Evolutionary conservation across 495 filamentous ascomycete genomes (phyloP).

Genomic region (Penicillium simplicissimum): DNA sequence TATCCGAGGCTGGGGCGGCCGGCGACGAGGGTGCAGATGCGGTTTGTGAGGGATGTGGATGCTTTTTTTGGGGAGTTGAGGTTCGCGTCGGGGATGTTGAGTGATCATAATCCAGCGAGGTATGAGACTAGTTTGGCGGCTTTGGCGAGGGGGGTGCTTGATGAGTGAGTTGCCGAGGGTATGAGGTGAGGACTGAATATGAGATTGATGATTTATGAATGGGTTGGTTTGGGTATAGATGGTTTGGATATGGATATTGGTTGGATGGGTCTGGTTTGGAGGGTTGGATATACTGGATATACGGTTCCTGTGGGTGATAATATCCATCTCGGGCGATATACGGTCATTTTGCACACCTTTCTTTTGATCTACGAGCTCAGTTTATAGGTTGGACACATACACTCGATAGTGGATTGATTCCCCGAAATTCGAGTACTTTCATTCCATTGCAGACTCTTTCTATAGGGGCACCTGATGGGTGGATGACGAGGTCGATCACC

Average conservation of each 20-base stretch:
- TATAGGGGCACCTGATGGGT: no score
- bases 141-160: conserved; percentile 54
- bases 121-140: conserved; percentile 65
- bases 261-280: neutral
- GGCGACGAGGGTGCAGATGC: conserved; percentile 64
- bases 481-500: neutral
- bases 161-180: conserved; percentile 31
- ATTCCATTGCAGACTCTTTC: neutral
- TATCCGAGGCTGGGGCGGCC: conserved; percentile 56
- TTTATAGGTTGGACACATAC: conserved; percentile 3
- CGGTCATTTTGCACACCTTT: neutral
- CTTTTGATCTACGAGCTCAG: neutral
- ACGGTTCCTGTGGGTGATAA: neutral
- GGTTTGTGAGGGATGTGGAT: conserved; percentile 66
- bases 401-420: neutral
- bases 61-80: conserved; percentile 66
- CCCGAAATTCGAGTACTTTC: neutral
- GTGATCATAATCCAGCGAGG: conserved; percentile 72
- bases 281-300: neutral
- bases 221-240: conserved; percentile 1
- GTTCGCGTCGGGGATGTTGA: conserved; percentile 72
- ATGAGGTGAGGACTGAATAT: neutral
- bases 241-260: neutral
- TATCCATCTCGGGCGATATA: neutral
- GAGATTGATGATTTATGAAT: conserved; percentile 10